Conservation (phyloP, 148 eudicot species). For the Linanthus parryae region DNA sequence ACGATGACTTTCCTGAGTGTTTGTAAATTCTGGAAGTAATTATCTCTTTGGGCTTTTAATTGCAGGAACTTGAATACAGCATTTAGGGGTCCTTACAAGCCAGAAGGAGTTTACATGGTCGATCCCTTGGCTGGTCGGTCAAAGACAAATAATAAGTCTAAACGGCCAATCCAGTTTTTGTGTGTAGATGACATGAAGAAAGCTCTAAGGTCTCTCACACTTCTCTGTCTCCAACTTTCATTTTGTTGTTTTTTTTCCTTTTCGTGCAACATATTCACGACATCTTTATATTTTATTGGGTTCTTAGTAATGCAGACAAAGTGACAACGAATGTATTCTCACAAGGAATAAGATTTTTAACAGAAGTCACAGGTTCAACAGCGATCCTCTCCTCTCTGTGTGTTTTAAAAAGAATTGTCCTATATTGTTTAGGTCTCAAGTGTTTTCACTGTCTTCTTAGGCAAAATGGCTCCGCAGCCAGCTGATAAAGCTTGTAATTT, state of each 20-base stretch:
- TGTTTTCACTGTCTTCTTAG: slow-evolving; percentile 21
- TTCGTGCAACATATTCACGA: too few species aligned
- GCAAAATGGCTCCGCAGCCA: slow-evolving; percentile 28
- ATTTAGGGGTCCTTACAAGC: slow-evolving; percentile 52
- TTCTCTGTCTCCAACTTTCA: neutral
- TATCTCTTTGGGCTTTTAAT: slow-evolving; percentile 2
- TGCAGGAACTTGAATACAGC: slow-evolving; percentile 78
- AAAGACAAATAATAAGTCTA: slow-evolving; percentile 39
- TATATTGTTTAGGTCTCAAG: neutral
- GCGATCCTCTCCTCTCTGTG: slow-evolving; percentile 9
- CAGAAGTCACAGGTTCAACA: slow-evolving; percentile 77
- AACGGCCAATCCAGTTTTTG: slow-evolving; percentile 48
- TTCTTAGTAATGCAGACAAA: slow-evolving; percentile 64
- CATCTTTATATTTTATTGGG: neutral
- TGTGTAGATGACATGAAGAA: slow-evolving; percentile 82
- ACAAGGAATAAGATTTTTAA: slow-evolving; percentile 85
- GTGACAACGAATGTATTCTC: slow-evolving; percentile 77
- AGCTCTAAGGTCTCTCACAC: slow-evolving; percentile 63
- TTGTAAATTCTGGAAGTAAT: neutral
- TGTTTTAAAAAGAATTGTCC: neutral
- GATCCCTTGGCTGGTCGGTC: slow-evolving; percentile 47
- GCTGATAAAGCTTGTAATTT: slow-evolving; percentile 20
- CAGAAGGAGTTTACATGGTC: slow-evolving; percentile 67
- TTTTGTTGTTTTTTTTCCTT: too few species aligned
- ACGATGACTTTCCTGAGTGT: neutral